Conservation (phyloP, 2,329 filamentous ascomycete species). For the Chrysoporthe austroafricana region DNA sequence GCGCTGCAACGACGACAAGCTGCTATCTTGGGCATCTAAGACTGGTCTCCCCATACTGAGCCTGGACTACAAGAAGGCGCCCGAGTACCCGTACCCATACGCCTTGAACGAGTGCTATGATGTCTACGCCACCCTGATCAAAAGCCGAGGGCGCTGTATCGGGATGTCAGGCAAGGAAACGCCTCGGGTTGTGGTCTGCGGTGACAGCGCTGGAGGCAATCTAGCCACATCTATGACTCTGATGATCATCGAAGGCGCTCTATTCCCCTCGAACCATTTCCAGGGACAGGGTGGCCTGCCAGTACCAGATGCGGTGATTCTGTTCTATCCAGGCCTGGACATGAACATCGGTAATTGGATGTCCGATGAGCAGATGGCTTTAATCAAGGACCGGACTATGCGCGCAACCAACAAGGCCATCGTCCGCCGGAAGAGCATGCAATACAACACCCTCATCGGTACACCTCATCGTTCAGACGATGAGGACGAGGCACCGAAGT, state of each 20-base stretch:
- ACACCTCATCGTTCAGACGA: constrained; percentile 83
- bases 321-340: constrained; percentile 89
- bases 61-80: constrained; percentile 87
- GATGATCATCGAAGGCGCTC: constrained; percentile 83
- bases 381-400: constrained; percentile 83
- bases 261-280: constrained; percentile 58
- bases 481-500: constrained; percentile 56
- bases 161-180: constrained; percentile 69
- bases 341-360: constrained; percentile 99
- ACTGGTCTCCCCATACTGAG: constrained; percentile 88
- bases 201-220: constrained; percentile 83
- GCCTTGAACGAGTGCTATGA: constrained; percentile 88
- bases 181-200: constrained; percentile 73
- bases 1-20: constrained; percentile 90
- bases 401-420: constrained; percentile 79
- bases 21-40: constrained; percentile 89
- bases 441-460: constrained; percentile 82
- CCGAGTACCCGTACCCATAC: constrained; percentile 83
- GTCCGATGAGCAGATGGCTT: constrained; percentile 94
- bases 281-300: constrained; percentile 66
- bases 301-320: constrained; percentile 76
- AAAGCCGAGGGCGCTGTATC: constrained; percentile 73
- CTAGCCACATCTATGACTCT: constrained; percentile 79
- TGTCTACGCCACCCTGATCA: constrained; percentile 75
- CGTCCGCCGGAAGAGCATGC: constrained; percentile 81